phyloP scores from a whole-genome alignment of 139 green algal genomes.

The Nannochloris sp. region DNA sequence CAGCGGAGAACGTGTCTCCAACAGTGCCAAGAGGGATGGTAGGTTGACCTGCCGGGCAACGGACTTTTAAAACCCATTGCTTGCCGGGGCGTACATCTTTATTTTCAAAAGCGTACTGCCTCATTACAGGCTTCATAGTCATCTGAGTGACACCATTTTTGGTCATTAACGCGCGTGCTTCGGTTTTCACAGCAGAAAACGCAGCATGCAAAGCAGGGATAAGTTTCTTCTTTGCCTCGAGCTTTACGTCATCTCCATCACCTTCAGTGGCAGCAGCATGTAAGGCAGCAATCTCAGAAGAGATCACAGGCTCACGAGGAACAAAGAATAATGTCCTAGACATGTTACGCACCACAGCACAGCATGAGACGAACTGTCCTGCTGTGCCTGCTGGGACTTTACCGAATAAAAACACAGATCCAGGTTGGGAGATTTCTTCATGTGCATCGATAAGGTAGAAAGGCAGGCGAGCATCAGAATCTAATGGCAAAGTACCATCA shows the following conservation, averaged over 20 bases:
- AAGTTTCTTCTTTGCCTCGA: constrained; percentile 32
- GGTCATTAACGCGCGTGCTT: constrained; percentile 63
- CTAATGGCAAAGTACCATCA: constrained; percentile 46
- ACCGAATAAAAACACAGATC: constrained; percentile 85
- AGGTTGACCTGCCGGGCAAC: constrained; percentile 50
- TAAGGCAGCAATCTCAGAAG: constrained; percentile 39
- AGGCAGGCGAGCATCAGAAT: constrained; percentile 53
- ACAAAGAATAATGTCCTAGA: constrained; percentile 74
- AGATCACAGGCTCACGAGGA: constrained; percentile 46
- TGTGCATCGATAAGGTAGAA: constrained; percentile 90
- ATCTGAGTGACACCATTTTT: constrained; percentile 53
- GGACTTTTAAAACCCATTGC: constrained; percentile 91
- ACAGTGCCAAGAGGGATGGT: constrained; percentile 53
- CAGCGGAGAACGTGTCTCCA: constrained; percentile 43
- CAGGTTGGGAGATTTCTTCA: constrained; percentile 68
- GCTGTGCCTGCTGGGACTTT: constrained; percentile 52
- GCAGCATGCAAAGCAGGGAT: constrained; percentile 37
- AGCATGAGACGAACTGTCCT: constrained; percentile 51
- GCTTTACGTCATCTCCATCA: constrained; percentile 31
- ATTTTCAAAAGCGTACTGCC: constrained; percentile 91
- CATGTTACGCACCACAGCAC: constrained; percentile 49
- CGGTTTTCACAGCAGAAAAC: constrained; percentile 58
- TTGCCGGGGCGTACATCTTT: constrained; percentile 56
- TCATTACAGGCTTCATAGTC: constrained; percentile 79
- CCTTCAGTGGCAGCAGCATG: constrained; percentile 34